phyloP scores from a whole-genome alignment of 352 stramenopile genomes.

The Phytopythium montanum region DNA sequence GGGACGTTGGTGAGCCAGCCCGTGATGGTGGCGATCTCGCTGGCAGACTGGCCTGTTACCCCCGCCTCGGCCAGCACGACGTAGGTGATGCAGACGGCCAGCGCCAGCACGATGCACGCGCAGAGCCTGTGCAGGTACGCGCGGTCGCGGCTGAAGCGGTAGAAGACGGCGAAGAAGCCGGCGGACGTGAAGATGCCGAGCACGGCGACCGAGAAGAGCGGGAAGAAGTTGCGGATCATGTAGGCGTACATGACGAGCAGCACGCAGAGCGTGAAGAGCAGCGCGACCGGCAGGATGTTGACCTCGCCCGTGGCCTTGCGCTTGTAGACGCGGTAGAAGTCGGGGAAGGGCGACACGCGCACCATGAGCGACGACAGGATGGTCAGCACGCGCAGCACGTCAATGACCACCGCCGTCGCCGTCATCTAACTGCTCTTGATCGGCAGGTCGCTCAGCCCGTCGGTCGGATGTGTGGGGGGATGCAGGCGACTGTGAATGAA shows the following conservation, averaged over 20 bases:
- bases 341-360: constrained; percentile 35
- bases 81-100: constrained; percentile 28
- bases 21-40: constrained; percentile 22
- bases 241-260: constrained; percentile 37
- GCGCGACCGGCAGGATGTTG: constrained; percentile 21
- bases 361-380: constrained; percentile 38
- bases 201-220: constrained; percentile 31
- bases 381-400: constrained; percentile 34
- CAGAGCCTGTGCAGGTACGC: constrained; percentile 23
- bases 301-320: constrained; percentile 26
- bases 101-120: constrained; percentile 16
- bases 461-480: not conserved
- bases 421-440: constrained; percentile 4
- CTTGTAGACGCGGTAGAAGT: constrained; percentile 33
- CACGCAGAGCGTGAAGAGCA: constrained; percentile 29
- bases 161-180: constrained; percentile 35
- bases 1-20: constrained; percentile 34
- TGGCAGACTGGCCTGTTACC: constrained; percentile 22
- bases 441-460: not conserved
- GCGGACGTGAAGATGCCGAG: constrained; percentile 25
- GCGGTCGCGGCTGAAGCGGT: constrained; percentile 26
- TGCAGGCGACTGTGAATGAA: not conserved
- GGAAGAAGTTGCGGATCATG: constrained; percentile 36
- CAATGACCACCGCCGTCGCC: constrained; percentile 15
- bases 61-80: constrained; percentile 17